Base-by-base conservation (phyloP, 768 basidiomycete genomes). In the Auricularia cornea region DNA sequence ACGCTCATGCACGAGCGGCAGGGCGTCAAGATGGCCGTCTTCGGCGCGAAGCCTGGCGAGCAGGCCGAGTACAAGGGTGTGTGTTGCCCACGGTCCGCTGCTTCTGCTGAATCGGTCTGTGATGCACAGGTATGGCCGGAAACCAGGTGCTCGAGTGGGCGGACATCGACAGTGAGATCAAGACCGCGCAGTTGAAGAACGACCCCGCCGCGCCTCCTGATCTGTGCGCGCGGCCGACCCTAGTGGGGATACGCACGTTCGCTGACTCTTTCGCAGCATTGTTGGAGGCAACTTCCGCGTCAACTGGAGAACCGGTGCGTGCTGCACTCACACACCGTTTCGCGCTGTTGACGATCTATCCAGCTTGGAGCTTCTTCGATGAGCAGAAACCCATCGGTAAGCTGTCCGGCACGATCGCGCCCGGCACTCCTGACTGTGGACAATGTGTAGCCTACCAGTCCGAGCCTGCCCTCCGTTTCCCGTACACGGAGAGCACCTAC, bases 401-500 rank as follows among this genome's bases (percentile, higher is more conserved):
- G 71, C 75, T 16, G 72, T 69, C 4, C 76, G 74, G 28, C 72
- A 38, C 73, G 59, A 69, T 76, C 30, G n/a, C n/a, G n/a, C n/a
- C 20, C 20, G 44, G 11, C 23, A 23, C 11, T 14, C 16, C 44
- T 16, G 11, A 2, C 23, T 14, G 11, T 48, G 3, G 20, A 12
- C 23, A 6, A 6, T 48, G 44, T 48, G 44, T 23, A 48, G 57
- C 41, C 3, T 40, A 59, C 28, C 4, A 57, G 10, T 33, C 31
- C 44, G 48, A 31, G 59, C 11, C 69, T 23, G 32, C 60, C 84
- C 83, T 81, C 68, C 82, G 83, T 35, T 86, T 86, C 73, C 75
- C 83, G 12, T 86, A 86, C 69, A 86, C 85, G 1, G 72, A 71
- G 56, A 82, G 84, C 29, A 87, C 84, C 3, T 86, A 84, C 75